These are phyloP conservation scores for Microdochium trichocladiopsis DNA, from an alignment of 2,329 filamentous ascomycete genomes.

Conservation along the genomic window DNA sequence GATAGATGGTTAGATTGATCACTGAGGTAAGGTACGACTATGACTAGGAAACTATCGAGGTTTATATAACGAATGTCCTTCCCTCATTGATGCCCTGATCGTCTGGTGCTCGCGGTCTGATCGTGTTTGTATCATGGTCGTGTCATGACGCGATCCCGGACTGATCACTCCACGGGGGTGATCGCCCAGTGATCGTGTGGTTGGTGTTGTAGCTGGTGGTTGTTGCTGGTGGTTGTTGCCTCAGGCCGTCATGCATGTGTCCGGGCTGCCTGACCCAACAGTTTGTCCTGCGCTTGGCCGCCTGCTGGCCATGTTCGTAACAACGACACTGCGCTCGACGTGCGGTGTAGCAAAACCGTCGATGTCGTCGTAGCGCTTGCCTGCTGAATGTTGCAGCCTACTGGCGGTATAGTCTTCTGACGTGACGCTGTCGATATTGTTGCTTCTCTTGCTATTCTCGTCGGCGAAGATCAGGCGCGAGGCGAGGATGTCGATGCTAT, in stretches of 20 bases:
- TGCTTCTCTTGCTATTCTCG: not conserved
- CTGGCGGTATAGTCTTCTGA: not conserved
- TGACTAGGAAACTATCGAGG: not conserved
- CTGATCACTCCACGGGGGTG: not conserved
- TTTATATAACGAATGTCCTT: not conserved
- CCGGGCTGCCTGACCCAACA: not conserved
- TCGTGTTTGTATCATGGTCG: not conserved
- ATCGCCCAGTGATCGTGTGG: not conserved
- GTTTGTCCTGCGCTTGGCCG: not conserved
- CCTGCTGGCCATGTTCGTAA: not conserved
- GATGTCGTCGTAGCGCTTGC: not conserved
- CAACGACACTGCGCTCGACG: not conserved
- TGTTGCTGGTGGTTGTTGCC: too few species aligned
- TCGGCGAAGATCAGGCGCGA: not conserved
- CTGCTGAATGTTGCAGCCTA: not conserved
- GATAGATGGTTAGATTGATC: not conserved
- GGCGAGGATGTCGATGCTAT: not conserved
- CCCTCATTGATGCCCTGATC: not conserved
- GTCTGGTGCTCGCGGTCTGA: not conserved
- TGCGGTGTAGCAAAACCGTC: not conserved
- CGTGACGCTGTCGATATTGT: too few species aligned
- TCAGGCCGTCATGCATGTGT: not conserved
- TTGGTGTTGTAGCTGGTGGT: not conserved
- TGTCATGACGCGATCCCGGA: not conserved
- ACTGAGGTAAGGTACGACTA: not conserved